Conservation (phyloP, 495 filamentous ascomycete genomes). For the Penicillium diatomitis region DNA sequence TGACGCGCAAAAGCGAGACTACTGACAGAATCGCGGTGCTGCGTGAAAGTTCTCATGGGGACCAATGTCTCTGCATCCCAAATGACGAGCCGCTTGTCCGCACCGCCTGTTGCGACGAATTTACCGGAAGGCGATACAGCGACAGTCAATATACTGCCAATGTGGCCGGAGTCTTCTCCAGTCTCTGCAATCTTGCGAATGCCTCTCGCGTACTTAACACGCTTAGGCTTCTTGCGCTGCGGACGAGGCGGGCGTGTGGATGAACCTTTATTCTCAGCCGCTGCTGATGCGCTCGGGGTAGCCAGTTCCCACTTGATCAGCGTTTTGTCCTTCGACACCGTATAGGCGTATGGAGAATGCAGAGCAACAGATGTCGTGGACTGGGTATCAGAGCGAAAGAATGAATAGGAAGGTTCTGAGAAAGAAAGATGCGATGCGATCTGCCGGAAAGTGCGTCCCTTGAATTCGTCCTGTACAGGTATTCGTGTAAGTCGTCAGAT, state of each 20-base stretch:
- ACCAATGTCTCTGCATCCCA: constrained; percentile 74
- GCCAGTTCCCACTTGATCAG: constrained; percentile 81
- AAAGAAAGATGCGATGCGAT: constrained; percentile 64
- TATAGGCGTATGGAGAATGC: constrained; percentile 72
- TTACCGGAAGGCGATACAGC: constrained; percentile 82
- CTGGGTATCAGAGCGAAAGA: constrained; percentile 68
- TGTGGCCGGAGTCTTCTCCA: constrained; percentile 62
- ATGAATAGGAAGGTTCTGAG: constrained; percentile 48
- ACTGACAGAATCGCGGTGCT: constrained; percentile 82
- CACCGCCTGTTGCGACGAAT: constrained; percentile 82
- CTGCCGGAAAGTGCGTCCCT: constrained; percentile 76
- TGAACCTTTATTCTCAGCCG: constrained; percentile 38
- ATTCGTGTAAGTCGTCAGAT: constrained; percentile 2
- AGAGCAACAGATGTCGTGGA: constrained; percentile 71
- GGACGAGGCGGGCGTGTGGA: constrained; percentile 57
- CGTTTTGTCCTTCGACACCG: constrained; percentile 72
- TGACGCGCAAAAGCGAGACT: constrained; percentile 76
- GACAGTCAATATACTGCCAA: constrained; percentile 65
- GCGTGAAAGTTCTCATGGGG: constrained; percentile 73
- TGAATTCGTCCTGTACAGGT: constrained; percentile 59
- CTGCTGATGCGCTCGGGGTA: constrained; percentile 22
- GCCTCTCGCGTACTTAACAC: constrained; percentile 57
- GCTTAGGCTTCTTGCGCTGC: constrained; percentile 60
- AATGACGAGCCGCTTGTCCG: constrained; percentile 71
- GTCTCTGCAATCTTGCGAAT: constrained; percentile 52